phyloP scores from a whole-genome alignment of 2,329 filamentous ascomycete species.

The Sporothrix euskadiensis region DNA sequence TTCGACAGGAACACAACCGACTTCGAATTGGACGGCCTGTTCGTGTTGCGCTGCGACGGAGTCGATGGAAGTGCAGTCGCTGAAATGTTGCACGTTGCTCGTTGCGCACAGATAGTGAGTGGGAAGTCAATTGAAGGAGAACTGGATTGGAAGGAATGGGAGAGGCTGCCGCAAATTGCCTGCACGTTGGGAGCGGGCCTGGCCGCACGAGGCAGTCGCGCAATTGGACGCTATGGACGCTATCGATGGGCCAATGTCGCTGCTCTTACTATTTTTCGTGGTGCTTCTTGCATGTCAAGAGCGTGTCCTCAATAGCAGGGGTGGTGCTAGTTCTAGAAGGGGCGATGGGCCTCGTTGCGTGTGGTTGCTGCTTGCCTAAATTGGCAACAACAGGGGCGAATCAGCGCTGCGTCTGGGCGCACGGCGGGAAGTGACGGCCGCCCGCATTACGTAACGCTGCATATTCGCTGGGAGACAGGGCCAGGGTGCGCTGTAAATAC shows the following conservation, averaged over 20 bases:
- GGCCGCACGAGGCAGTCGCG: slow-evolving; percentile 5
- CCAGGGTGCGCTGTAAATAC: neutral
- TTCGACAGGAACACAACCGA: neutral
- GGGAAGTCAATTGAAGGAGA: neutral
- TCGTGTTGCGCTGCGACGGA: neutral
- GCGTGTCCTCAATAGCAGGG: slow-evolving; percentile 9
- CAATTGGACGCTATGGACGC: slow-evolving; percentile 4
- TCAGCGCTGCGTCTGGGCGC: slow-evolving; percentile 19
- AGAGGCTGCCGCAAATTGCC: slow-evolving; percentile 18
- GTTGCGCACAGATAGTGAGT: neutral
- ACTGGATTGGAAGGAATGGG: neutral
- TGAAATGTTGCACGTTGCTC: neutral
- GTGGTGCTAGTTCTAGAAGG: slow-evolving; percentile 7
- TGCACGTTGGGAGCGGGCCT: slow-evolving; percentile 9
- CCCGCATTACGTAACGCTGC: slow-evolving; percentile 13
- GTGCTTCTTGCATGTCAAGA: too few relatives aligned
- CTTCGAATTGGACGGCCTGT: neutral
- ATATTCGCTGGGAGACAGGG: neutral
- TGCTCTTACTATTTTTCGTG: neutral
- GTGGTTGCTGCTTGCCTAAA: slow-evolving; percentile 16
- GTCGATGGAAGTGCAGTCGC: neutral
- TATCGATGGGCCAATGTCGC: neutral
- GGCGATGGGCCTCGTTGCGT: neutral
- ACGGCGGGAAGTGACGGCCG: slow-evolving; percentile 1
- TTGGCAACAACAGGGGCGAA: slow-evolving; percentile 13